Conservation (phyloP, 805 yeast genomes). For the Cyberlindnera xylosilytica region DNA sequence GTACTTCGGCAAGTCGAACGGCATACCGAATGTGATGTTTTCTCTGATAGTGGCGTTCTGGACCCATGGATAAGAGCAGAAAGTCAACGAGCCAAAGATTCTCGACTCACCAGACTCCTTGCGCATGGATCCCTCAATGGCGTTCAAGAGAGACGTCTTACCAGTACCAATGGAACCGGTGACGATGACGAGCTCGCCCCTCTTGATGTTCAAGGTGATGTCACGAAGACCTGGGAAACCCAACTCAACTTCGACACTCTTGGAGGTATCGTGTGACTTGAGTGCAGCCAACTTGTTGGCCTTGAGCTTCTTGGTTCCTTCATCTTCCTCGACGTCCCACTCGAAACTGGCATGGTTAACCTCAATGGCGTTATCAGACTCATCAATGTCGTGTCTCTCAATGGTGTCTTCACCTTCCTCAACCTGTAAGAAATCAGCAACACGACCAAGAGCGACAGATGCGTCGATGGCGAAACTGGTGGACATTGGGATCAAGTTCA, state of each 20-base stretch:
- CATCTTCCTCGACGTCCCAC: constrained; percentile 45
- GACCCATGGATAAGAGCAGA: constrained; percentile 77
- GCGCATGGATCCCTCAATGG: constrained; percentile 71
- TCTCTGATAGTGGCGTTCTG: constrained; percentile 77
- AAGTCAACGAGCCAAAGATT: constrained; percentile 49
- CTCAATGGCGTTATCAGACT: constrained; percentile 42
- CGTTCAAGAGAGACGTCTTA: constrained; percentile 67
- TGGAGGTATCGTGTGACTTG: neutral
- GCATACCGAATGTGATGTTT: constrained; percentile 66
- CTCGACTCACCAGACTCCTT: constrained; percentile 48
- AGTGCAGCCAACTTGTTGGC: neutral
- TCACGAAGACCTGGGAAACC: constrained; percentile 42
- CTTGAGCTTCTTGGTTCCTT: constrained; percentile 4
- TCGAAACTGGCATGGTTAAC: constrained; percentile 46
- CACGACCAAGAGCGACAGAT: constrained; percentile 50
- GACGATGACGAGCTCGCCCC: constrained; percentile 69
- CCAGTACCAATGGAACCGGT: constrained; percentile 86
- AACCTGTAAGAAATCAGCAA: constrained; percentile 41
- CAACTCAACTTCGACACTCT: constrained; percentile 12
- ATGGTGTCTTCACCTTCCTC: constrained; percentile 36
- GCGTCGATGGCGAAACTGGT: constrained; percentile 63
- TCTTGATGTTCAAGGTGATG: constrained; percentile 49
- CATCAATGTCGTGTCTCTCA: constrained; percentile 30
- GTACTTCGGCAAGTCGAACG: constrained; percentile 50
- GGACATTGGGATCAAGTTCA: constrained; percentile 65